Conservation (phyloP, 805 yeast species). For the Komagataella kurtzmanii region DNA sequence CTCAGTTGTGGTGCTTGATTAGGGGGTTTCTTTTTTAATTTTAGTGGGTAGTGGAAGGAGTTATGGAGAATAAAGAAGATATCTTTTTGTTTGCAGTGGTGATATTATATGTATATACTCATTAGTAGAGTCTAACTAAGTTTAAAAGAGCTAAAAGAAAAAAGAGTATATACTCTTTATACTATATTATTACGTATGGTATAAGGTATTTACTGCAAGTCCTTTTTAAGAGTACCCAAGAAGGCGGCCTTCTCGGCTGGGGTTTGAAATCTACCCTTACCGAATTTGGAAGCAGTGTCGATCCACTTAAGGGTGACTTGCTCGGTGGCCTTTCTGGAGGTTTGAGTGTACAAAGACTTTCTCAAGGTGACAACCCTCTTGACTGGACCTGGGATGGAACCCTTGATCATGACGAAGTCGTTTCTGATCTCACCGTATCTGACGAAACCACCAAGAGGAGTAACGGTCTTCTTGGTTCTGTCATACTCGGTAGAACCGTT, state of each 20-base stretch:
- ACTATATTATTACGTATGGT: slow-evolving; percentile 1
- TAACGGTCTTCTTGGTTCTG: slow-evolving; percentile 99
- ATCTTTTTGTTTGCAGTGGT: slow-evolving; percentile 3
- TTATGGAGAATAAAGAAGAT: neutral
- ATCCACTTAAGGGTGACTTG: slow-evolving; percentile 97
- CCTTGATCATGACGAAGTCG: slow-evolving; percentile 96
- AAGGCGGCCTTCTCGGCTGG: slow-evolving; percentile 99
- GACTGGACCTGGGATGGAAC: slow-evolving; percentile 99
- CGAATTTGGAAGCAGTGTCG: slow-evolving; percentile 99
- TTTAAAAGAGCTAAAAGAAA: neutral
- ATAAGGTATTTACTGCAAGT: slow-evolving; percentile 32
- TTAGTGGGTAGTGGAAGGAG: slow-evolving; percentile 5
- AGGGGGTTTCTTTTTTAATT: slow-evolving; percentile 8
- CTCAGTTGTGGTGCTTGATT: slow-evolving; percentile 5
- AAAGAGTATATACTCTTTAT: slow-evolving; percentile 2
- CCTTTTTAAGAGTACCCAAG: slow-evolving; percentile 99
- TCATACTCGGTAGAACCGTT: slow-evolving; percentile 95
- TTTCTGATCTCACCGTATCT: slow-evolving; percentile 97
- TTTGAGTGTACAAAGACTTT: slow-evolving; percentile 95
- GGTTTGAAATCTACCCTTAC: slow-evolving; percentile 99
- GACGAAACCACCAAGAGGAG: slow-evolving; percentile 99
- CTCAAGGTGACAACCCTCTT: slow-evolving; percentile 99
- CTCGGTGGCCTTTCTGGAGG: slow-evolving; percentile 96
- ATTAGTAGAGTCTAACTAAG: slow-evolving; percentile 3
- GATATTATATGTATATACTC: slow-evolving; percentile 4